Conservation (phyloP, 352 stramenopile genomes). For the Detonula confervacea region DNA sequence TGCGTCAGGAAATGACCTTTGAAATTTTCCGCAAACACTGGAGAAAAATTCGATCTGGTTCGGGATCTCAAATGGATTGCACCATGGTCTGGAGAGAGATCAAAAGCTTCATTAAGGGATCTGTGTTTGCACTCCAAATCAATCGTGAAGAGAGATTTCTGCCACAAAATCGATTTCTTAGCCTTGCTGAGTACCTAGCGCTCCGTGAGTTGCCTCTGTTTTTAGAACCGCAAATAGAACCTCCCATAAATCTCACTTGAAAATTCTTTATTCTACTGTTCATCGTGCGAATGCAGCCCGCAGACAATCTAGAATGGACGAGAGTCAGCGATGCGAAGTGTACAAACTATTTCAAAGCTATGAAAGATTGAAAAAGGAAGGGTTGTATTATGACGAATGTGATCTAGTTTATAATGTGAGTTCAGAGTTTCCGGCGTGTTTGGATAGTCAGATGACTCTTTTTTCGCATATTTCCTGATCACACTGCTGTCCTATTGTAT, state of each 20-base stretch:
- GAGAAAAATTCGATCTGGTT: slow-evolving; percentile 47
- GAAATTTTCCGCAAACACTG: slow-evolving; percentile 50
- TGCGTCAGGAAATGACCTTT: slow-evolving; percentile 53
- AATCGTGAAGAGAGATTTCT: slow-evolving; percentile 17
- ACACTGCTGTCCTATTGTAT: too few relatives aligned
- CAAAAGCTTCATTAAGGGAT: slow-evolving; percentile 61
- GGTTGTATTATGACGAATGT: slow-evolving; percentile 57
- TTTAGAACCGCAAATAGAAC: too few relatives aligned
- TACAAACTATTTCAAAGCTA: slow-evolving; percentile 53
- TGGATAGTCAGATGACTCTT: too few relatives aligned
- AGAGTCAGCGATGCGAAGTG: slow-evolving; percentile 51
- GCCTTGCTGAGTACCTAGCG: slow-evolving; percentile 52
- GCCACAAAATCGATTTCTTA: slow-evolving; percentile 44
- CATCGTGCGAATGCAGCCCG: slow-evolving; percentile 25
- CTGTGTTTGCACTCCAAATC: slow-evolving; percentile 47
- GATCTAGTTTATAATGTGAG: slow-evolving; percentile 68
- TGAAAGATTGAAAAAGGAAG: slow-evolving; percentile 48
- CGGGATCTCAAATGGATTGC: slow-evolving; percentile 35
- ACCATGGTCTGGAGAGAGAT: slow-evolving; percentile 58
- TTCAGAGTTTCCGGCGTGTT: too few relatives aligned
- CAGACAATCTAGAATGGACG: slow-evolving; percentile 61
- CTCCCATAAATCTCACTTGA: too few relatives aligned
- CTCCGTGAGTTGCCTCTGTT: slow-evolving; percentile 46
- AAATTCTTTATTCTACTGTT: too few relatives aligned
- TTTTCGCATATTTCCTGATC: too few relatives aligned